These are phyloP conservation scores for Boletus speciosus DNA, from an alignment of 768 basidiomycete genomes.

Conservation along the genomic window DNA sequence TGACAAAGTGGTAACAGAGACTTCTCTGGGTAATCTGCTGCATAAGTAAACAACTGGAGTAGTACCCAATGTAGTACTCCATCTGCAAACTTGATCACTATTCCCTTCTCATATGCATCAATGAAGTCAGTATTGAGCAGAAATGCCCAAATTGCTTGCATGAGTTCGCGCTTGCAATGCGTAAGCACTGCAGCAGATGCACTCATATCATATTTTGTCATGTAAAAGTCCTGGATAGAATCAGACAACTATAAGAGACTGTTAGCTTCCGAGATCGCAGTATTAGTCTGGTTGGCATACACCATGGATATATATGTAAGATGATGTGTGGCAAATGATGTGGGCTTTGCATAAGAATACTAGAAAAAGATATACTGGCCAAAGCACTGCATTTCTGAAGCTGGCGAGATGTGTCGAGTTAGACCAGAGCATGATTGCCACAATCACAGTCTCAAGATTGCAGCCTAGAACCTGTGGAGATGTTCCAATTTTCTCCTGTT, in stretches of 20 bases:
- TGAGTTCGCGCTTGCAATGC: constrained; percentile 16
- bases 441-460: constrained; percentile 1
- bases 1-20: too few species aligned
- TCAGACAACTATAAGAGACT: neutral
- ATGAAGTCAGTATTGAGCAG: constrained; percentile 25
- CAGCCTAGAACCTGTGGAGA: neutral
- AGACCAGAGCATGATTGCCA: constrained; percentile 23
- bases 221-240: neutral
- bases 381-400: constrained; percentile 13
- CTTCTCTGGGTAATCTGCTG: too few species aligned
- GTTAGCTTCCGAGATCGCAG: too few species aligned
- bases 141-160: constrained; percentile 25
- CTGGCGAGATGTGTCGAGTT: constrained; percentile 22
- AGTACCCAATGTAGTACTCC: too few species aligned
- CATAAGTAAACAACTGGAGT: too few species aligned
- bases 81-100: neutral
- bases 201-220: neutral
- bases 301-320: neutral
- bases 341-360: neutral
- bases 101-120: constrained; percentile 20
- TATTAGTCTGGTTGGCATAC: neutral
- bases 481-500: neutral
- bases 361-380: constrained; percentile 17
- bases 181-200: neutral
- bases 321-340: neutral